Evolutionary conservation across 176 grass and related monocot genomes (phyloP).

Genomic region (Ananas comosus): DNA sequence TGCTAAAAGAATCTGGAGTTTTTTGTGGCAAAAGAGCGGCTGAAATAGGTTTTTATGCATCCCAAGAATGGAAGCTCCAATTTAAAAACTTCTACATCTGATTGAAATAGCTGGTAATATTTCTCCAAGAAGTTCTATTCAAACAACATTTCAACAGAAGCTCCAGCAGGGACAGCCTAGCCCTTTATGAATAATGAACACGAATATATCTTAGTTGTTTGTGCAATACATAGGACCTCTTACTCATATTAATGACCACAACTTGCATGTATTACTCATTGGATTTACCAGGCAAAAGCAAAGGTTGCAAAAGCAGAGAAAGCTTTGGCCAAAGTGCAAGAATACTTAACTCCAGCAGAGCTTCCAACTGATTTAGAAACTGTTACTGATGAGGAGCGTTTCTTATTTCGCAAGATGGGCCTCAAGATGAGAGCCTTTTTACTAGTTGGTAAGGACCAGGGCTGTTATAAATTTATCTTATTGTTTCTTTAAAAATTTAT

Average conservation of each 20-base stretch:
- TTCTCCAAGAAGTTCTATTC: neutral
- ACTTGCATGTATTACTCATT: conserved; percentile 4
- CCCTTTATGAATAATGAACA: neutral
- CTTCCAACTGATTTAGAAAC: conserved; percentile 91
- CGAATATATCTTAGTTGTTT: neutral
- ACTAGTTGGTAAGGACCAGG: conserved; percentile 46
- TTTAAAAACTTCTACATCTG: neutral
- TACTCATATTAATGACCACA: conserved; percentile 11
- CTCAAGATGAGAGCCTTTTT: conserved; percentile 85
- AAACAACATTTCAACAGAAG: too few species aligned
- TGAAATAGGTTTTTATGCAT: too few species aligned
- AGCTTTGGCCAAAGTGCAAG: conserved; percentile 74
- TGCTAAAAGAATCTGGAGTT: too few species aligned
- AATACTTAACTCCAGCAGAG: conserved; percentile 51
- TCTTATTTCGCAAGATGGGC: conserved; percentile 61
- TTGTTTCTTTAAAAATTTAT: conserved; percentile 16
- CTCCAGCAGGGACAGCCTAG: too few species aligned
- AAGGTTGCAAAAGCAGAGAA: conserved; percentile 85
- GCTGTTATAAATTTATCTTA: conserved; percentile 12
- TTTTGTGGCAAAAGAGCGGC: too few species aligned
- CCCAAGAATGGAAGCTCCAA: too few species aligned
- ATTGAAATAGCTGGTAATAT: too few species aligned
- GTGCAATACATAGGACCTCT: neutral
- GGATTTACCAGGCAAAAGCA: conserved; percentile 44
- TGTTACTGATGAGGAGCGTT: conserved; percentile 82